Evolutionary conservation across 2,329 filamentous ascomycete species (phyloP).

Genomic region (Pyrenochaeta sp.): DNA sequence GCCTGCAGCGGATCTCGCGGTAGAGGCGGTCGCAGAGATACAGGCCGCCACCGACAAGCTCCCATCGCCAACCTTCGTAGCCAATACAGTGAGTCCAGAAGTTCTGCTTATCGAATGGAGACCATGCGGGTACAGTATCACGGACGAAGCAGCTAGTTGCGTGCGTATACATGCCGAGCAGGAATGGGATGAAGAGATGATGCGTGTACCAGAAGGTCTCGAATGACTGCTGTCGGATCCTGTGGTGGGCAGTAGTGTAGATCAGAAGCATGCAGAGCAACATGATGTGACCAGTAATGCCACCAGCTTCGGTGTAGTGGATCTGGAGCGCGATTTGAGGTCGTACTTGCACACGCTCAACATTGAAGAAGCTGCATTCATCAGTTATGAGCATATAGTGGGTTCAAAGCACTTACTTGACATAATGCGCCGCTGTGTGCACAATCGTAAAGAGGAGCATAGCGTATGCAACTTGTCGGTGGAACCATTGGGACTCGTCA

Average conservation of each 20-base stretch:
- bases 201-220: slow-evolving; percentile 99
- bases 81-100: slow-evolving; percentile 96
- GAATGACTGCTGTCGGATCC: slow-evolving; percentile 95
- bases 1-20: slow-evolving; percentile 84
- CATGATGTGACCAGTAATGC: slow-evolving; percentile 97
- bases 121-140: slow-evolving; percentile 74
- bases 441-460: slow-evolving; percentile 82
- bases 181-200: slow-evolving; percentile 96
- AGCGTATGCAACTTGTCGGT: slow-evolving; percentile 91
- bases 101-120: slow-evolving; percentile 80
- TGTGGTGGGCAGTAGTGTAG: slow-evolving; percentile 93
- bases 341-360: slow-evolving; percentile 84
- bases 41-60: slow-evolving; percentile 82
- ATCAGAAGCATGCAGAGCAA: slow-evolving; percentile 98
- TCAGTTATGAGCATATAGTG: slow-evolving; percentile 11
- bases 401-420: slow-evolving; percentile 72
- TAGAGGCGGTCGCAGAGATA: slow-evolving; percentile 91
- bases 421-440: slow-evolving; percentile 85
- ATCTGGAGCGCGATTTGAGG: slow-evolving; percentile 84
- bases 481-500: slow-evolving; percentile 98
- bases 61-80: slow-evolving; percentile 97
- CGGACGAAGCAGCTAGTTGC: slow-evolving; percentile 96
- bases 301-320: slow-evolving; percentile 87
- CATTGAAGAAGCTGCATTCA: slow-evolving; percentile 83
- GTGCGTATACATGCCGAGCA: slow-evolving; percentile 93